Evolutionary conservation across 2,329 filamentous ascomycete genomes (phyloP), one percentile per base, ranked within the genome.

Genomic region (Rutstroemia sp.): DNA sequence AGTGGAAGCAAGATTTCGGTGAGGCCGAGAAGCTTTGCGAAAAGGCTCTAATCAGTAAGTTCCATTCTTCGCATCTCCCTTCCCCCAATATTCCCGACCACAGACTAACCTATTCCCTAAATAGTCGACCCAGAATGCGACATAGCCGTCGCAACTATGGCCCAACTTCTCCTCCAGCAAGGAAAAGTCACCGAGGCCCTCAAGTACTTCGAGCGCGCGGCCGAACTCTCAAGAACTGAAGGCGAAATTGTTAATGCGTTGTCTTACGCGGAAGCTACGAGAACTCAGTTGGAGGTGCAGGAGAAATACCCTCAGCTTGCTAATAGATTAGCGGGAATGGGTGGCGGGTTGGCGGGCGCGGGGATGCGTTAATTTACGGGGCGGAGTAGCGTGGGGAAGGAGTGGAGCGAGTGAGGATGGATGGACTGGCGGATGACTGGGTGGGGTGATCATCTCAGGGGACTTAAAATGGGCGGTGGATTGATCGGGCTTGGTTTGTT

Each of bases 61-160:
- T 30, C n/a, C 10, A 45, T 46, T 47, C 17, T 48, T 48, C 55
- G 12, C 9, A 12, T 34, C 47, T 1, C 37, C 8, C 54, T 42
- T 38, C 12, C 14, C 5, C 9, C 34, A 34, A 14, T 25, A 23
- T 14, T 51, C 27, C 12, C 4, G 27, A n/a, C 1, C 10, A 48
- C 47, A 37, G 30, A 60, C 48, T 57, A 49, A 61, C 54, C 30
- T 17, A 2, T 19, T n/a, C 16, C 39, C 16, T 21, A 39, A 56
- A 19, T 65, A 96, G 92, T 99, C 71, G 94, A 99, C 68, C 94
- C 94, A 25, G 94, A 99, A 72, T 99, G 94, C 71, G 94, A 99
- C 68, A 99, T 99, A 69, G 94, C 94, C 44, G 94, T 99, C 44
- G 94, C 94, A 53, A 99, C 94, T 54, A 96, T 99, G 90, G 94